These are phyloP conservation scores for Kalmanozyma brasiliensis DNA, from an alignment of 1,284 basidiomycete species.

Conservation along the genomic window DNA sequence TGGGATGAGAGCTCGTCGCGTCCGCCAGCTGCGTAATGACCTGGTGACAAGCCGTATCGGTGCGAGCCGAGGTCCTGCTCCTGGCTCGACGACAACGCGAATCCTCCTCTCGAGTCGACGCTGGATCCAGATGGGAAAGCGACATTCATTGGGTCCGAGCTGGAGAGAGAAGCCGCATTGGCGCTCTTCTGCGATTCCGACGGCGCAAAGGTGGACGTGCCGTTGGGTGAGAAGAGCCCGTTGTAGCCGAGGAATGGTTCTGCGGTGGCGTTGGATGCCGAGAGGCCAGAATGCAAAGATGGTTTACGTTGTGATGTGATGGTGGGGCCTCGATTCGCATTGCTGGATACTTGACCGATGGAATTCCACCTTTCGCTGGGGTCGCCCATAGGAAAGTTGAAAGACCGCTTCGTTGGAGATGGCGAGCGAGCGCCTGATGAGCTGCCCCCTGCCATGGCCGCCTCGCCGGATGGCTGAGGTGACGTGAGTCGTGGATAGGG, in stretches of 20 bases:
- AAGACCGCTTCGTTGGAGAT: constrained; percentile 52
- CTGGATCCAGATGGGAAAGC: constrained; percentile 32
- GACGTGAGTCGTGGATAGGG: constrained; percentile 54
- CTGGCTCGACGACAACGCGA: constrained; percentile 29
- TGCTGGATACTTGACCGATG: constrained; percentile 40
- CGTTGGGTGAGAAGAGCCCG: constrained; percentile 49
- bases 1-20: constrained; percentile 30
- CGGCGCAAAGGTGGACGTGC: constrained; percentile 16
- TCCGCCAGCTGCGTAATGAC: constrained; percentile 22
- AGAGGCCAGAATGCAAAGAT: constrained; percentile 30
- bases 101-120: constrained; percentile 24
- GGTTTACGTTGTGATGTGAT: constrained; percentile 35
- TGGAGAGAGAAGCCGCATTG: constrained; percentile 37
- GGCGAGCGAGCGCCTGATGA: constrained; percentile 45
- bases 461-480: constrained; percentile 40
- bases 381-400: constrained; percentile 54
- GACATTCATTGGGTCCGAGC: constrained; percentile 45
- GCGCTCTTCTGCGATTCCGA: constrained; percentile 32
- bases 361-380: constrained; percentile 58
- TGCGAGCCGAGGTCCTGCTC: constrained; percentile 36
- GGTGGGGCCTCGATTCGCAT: constrained; percentile 6
- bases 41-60: constrained; percentile 40
- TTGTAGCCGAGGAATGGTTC: constrained; percentile 60
- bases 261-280: constrained; percentile 14
- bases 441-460: not conserved